phyloP scores from a whole-genome alignment of 768 basidiomycete genomes.

The Tylopilus subfusipes region DNA sequence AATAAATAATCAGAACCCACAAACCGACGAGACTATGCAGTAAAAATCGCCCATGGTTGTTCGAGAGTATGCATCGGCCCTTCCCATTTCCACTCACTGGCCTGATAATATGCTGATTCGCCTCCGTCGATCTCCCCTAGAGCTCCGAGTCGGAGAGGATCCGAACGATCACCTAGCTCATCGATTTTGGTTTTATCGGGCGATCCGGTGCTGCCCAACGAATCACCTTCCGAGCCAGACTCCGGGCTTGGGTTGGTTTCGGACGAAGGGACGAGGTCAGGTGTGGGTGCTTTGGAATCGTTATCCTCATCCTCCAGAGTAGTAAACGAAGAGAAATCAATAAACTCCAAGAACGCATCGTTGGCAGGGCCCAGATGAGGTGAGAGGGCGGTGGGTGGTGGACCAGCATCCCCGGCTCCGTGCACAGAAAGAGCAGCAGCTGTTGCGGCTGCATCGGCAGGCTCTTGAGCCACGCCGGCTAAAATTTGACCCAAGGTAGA shows the following conservation, averaged over 20 bases:
- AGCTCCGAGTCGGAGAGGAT: conserved; percentile 54
- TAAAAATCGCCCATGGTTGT: conserved; percentile 70
- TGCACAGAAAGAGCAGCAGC: conserved; percentile 26
- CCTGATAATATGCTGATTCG: conserved; percentile 62
- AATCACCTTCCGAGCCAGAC: conserved; percentile 63
- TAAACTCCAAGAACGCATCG: conserved; percentile 45
- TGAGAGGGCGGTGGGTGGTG: conserved; percentile 32
- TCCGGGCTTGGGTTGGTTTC: conserved; percentile 78
- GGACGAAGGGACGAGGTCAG: conserved; percentile 65
- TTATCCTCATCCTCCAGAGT: conserved; percentile 56
- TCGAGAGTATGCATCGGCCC: conserved; percentile 61
- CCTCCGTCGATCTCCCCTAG: conserved; percentile 76
- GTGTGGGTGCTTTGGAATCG: conserved; percentile 65
- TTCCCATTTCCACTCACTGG: conserved; percentile 69
- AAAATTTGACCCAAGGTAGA: conserved; percentile 62
- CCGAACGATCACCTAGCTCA: conserved; percentile 40
- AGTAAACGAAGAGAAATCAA: conserved; percentile 66
- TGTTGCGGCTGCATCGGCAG: conserved; percentile 31
- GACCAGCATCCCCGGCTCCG: conserved; percentile 28
- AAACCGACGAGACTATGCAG: conserved; percentile 29
- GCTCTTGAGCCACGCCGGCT: conserved; percentile 50
- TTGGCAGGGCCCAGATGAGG: conserved; percentile 36
- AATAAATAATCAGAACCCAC: conserved; percentile 38
- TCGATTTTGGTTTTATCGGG: conserved; percentile 53
- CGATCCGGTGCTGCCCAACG: conserved; percentile 41